phyloP scores from a whole-genome alignment of 2,329 filamentous ascomycete species.

The Aurifilum marmelostoma region DNA sequence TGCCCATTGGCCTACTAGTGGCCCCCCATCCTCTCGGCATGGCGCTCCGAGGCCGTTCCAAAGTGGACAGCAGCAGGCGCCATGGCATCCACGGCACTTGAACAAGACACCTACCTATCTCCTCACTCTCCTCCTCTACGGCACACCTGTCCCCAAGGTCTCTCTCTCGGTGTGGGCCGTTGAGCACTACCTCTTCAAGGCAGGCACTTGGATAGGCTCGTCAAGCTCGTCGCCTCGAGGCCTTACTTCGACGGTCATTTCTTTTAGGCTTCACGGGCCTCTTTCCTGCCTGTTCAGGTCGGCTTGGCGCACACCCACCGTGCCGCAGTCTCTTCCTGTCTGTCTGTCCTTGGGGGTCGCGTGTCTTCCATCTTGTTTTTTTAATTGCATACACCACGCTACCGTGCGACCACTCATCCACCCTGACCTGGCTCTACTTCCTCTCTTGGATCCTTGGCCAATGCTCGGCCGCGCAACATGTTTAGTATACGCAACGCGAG shows the following conservation, averaged over 20 bases:
- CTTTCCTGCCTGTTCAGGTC: neutral
- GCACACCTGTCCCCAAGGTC: neutral
- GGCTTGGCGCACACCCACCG: neutral
- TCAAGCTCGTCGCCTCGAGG: neutral
- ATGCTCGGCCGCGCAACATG: slow-evolving; percentile 23
- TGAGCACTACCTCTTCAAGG: neutral
- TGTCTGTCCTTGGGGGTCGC: neutral
- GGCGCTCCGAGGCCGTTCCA: neutral
- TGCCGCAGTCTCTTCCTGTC: neutral
- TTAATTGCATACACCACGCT: neutral
- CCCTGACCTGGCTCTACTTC: neutral
- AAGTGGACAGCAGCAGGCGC: neutral
- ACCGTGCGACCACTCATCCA: neutral
- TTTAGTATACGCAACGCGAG: slow-evolving; percentile 24
- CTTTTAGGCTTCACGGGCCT: neutral
- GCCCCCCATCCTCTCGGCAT: neutral
- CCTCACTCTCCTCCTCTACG: no score
- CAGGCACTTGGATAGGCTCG: neutral
- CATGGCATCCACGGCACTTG: neutral
- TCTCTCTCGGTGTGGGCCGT: neutral
- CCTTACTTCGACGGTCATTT: neutral
- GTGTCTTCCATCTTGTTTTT: neutral
- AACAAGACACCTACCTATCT: neutral
- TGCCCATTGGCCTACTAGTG: neutral
- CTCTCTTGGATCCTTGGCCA: neutral